Conservation (phyloP, 768 basidiomycete genomes). For the Lactarius vividus region DNA sequence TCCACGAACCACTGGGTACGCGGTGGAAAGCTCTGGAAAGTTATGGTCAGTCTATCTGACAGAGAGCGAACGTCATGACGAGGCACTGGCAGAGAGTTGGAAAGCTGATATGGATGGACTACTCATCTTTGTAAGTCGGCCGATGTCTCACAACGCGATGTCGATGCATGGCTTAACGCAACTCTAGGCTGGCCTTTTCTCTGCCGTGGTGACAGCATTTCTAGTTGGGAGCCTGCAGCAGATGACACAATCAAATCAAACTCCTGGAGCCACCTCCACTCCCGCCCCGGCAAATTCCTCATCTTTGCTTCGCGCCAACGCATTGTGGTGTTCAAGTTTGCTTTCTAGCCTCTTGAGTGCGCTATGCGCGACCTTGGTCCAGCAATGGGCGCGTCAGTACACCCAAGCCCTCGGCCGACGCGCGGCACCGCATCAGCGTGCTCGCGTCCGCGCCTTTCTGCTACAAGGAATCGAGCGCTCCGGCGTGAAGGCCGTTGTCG, state of each 20-base stretch:
- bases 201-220: conserved; percentile 29
- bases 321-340: conserved; percentile 20
- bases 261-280: not conserved
- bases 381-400: conserved; percentile 21
- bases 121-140: conserved; percentile 20
- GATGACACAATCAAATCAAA: conserved; percentile 16
- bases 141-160: not conserved
- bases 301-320: conserved; percentile 12
- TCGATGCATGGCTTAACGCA: not conserved
- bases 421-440: conserved; percentile 14
- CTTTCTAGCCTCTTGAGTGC: conserved; percentile 17
- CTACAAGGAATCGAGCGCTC: conserved; percentile 18
- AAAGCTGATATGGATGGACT: conserved; percentile 24
- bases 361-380: conserved; percentile 17
- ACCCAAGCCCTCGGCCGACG: conserved; percentile 13
- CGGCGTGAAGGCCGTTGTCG: conserved; percentile 13
- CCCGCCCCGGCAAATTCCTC: not conserved
- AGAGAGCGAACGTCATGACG: conserved; percentile 11
- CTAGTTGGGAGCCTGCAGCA: conserved; percentile 25
- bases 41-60: conserved; percentile 21
- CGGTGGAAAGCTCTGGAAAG: conserved; percentile 11
- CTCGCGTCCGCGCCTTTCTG: conserved; percentile 16
- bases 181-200: conserved; percentile 29
- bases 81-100: conserved; percentile 19
- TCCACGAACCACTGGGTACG: not conserved